Percentiles rank a stretch among this genome's conserved stretches.
Evolutionary conservation across 257 asterid species (phyloP).

Genomic region (Solanum virginianum): DNA sequence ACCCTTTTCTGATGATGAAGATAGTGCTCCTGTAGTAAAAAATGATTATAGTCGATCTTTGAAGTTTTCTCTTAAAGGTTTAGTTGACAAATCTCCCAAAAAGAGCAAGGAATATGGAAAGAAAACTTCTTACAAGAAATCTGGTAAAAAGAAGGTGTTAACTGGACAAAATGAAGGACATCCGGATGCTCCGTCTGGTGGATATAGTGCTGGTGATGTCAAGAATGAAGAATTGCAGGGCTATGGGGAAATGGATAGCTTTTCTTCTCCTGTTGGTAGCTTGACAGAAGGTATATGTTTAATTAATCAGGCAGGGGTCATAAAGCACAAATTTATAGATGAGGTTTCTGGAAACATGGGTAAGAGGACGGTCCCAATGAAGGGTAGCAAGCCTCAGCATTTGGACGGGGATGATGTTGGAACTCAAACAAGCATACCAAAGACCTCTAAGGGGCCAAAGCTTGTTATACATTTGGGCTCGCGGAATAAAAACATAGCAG

Average conservation of each 20-base stretch:
- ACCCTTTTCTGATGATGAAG: conserved; percentile 95
- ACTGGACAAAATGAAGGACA: conserved; percentile 17
- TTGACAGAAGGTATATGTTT: conserved; percentile 33
- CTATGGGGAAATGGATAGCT: conserved; percentile 29
- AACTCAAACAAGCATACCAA: conserved; percentile 26
- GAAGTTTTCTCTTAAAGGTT: conserved; percentile 76
- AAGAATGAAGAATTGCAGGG: conserved; percentile 24
- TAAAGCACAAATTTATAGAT: conserved; percentile 40
- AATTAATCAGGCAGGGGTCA: conserved; percentile 30
- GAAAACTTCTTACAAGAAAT: conserved; percentile 58
- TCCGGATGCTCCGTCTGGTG: conserved; percentile 20
- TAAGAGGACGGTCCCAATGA: conserved; percentile 47
- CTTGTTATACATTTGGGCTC: conserved; percentile 89
- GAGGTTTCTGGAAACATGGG: conserved; percentile 36
- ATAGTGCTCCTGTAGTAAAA: conserved; percentile 40
- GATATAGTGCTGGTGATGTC: conserved; percentile 19
- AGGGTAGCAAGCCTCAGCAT: conserved; percentile 38
- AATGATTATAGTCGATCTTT: conserved; percentile 56
- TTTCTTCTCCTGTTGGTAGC: conserved; percentile 50
- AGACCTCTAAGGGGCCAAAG: conserved; percentile 56
- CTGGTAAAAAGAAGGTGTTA: conserved; percentile 46
- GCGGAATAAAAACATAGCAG: conserved; percentile 38
- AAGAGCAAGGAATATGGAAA: conserved; percentile 62
- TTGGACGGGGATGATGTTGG: conserved; percentile 35
- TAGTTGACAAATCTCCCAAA: conserved; percentile 59